phyloP scores from a whole-genome alignment of 1,139 yeast species.

The Saccharomyces hybrid region DNA sequence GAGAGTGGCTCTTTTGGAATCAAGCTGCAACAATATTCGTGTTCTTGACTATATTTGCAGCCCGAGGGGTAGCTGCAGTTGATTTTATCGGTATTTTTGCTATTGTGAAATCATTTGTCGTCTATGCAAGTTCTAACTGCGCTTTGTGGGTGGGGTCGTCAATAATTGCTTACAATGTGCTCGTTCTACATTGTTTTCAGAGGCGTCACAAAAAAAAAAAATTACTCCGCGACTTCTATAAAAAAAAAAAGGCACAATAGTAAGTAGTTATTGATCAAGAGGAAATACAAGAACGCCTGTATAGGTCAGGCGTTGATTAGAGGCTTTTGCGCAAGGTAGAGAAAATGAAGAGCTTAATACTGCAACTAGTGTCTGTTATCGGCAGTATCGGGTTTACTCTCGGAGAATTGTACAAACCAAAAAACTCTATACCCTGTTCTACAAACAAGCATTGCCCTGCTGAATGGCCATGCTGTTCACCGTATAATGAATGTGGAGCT shows the following conservation, averaged over 20 bases:
- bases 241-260: neutral
- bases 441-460: conserved; percentile 56
- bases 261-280: neutral
- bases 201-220: neutral
- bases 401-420: conserved; percentile 18
- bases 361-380: neutral
- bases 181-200: neutral
- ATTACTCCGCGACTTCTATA: neutral
- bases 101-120: no score
- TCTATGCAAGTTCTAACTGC: no score
- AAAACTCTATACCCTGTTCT: conserved; percentile 39
- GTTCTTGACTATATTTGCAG: neutral
- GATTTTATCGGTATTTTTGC: neutral
- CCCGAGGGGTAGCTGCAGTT: neutral
- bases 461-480: conserved; percentile 71
- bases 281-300: neutral
- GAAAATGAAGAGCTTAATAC: neutral
- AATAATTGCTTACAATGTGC: neutral
- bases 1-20: neutral
- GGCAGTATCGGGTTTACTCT: neutral
- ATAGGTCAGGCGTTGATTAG: neutral
- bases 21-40: neutral
- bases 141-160: no score
- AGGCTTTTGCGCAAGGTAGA: neutral
- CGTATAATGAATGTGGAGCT: conserved; percentile 76